These are phyloP conservation scores for Cinchona pubescens DNA, from an alignment of 257 asterid genomes.

Conservation along the genomic window DNA sequence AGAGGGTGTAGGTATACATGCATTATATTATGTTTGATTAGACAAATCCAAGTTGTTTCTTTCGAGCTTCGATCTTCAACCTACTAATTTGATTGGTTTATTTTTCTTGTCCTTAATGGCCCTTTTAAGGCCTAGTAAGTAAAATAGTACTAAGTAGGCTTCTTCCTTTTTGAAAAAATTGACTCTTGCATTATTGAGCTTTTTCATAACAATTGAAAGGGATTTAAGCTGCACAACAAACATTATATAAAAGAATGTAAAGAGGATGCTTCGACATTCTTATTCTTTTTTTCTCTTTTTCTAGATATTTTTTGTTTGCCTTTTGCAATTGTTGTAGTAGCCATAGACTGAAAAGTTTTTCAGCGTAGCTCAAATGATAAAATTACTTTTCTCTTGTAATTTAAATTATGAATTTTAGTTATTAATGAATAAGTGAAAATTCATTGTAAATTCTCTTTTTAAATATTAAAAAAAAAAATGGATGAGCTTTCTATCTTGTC, in stretches of 20 bases:
- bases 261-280: no score
- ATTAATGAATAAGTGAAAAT: no score
- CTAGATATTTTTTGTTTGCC: no score
- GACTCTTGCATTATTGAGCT: neutral
- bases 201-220: neutral
- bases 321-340: no score
- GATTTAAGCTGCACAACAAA: neutral
- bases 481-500: no score
- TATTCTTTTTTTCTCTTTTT: no score
- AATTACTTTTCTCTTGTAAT: no score
- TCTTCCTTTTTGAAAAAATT: neutral
- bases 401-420: no score
- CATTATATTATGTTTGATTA: neutral
- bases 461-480: no score
- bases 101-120: neutral
- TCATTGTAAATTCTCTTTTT: no score
- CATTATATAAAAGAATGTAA: neutral
- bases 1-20: neutral
- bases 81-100: constrained; percentile 1
- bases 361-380: no score
- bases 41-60: neutral
- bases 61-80: neutral
- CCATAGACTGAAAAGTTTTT: no score
- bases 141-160: neutral
- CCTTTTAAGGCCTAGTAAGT: neutral